phyloP scores from a whole-genome alignment of 148 eudicot species.

The Euryodendron excelsum region DNA sequence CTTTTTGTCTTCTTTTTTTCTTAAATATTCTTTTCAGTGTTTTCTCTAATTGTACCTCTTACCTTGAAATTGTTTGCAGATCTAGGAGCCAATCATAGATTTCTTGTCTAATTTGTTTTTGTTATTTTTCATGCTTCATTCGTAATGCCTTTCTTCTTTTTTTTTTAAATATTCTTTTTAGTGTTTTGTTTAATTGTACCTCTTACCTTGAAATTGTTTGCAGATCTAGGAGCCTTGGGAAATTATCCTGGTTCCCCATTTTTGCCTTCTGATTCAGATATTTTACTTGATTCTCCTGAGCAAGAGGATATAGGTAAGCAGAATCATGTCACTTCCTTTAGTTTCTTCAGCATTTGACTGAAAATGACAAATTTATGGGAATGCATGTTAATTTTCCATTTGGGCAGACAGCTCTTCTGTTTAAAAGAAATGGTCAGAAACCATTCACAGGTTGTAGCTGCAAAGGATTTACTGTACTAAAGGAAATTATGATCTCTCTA shows the following conservation, averaged over 20 bases:
- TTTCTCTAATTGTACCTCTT: neutral
- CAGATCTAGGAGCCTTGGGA: constrained; percentile 95
- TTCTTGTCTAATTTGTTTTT: neutral
- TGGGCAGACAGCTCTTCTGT: neutral
- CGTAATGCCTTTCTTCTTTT: neutral
- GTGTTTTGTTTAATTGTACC: neutral
- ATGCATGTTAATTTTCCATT: neutral
- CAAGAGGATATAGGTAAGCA: constrained; percentile 41
- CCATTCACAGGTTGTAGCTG: no score
- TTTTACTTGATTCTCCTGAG: constrained; percentile 9
- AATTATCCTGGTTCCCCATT: constrained; percentile 95
- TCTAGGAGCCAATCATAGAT: constrained; percentile 54
- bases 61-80: constrained; percentile 40
- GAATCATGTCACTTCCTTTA: neutral
- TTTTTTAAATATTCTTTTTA: neutral
- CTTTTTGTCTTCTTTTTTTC: neutral
- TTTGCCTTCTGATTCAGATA: constrained; percentile 85
- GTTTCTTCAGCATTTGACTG: neutral
- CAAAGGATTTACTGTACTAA: neutral
- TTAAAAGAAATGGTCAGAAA: neutral
- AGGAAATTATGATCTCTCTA: neutral
- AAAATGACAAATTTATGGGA: neutral
- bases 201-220: constrained; percentile 9
- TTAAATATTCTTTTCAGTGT: neutral
- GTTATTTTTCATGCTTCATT: neutral